Evolutionary conservation across 768 basidiomycete genomes (phyloP).

Genomic region (Hericium erinaceus): DNA sequence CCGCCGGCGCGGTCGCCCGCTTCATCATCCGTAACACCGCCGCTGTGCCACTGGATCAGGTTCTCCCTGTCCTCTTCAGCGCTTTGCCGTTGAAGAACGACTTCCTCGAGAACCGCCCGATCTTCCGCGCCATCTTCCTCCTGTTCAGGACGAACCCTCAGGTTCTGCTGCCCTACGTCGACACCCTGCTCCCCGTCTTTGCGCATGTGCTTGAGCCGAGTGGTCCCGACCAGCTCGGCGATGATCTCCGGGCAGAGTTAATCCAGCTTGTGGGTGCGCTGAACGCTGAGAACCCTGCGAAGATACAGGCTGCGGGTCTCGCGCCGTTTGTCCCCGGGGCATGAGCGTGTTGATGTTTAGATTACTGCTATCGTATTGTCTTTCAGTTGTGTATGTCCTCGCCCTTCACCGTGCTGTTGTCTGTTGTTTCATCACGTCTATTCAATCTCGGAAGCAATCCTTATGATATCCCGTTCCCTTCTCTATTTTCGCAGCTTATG

Average conservation of each 20-base stretch:
- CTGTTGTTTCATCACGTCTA: neutral
- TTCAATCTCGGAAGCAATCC: neutral
- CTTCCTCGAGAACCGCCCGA: slow-evolving; percentile 79
- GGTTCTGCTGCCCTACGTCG: slow-evolving; percentile 64
- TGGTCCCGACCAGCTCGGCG: slow-evolving; percentile 65
- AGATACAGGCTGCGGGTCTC: slow-evolving; percentile 76
- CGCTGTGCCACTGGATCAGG: slow-evolving; percentile 83
- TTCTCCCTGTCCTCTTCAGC: slow-evolving; percentile 74
- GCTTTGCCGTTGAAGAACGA: slow-evolving; percentile 86
- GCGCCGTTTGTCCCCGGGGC: slow-evolving; percentile 38
- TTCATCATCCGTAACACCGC: slow-evolving; percentile 71
- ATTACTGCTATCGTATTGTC: neutral
- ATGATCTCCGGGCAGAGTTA: slow-evolving; percentile 69
- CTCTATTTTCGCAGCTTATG: neutral
- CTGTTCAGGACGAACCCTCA: slow-evolving; percentile 73
- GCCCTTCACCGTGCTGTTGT: neutral
- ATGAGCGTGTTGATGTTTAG: slow-evolving; percentile 15
- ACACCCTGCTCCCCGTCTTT: slow-evolving; percentile 72
- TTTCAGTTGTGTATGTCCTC: neutral
- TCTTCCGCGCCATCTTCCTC: slow-evolving; percentile 84
- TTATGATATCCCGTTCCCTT: neutral
- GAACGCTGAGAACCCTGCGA: slow-evolving; percentile 65
- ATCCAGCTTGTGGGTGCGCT: slow-evolving; percentile 65
- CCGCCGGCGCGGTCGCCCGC: slow-evolving; percentile 86
- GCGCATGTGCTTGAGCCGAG: slow-evolving; percentile 73